Base-by-base conservation (phyloP, 768 basidiomycete species). In the Sporobolomyces pararoseus region DNA sequence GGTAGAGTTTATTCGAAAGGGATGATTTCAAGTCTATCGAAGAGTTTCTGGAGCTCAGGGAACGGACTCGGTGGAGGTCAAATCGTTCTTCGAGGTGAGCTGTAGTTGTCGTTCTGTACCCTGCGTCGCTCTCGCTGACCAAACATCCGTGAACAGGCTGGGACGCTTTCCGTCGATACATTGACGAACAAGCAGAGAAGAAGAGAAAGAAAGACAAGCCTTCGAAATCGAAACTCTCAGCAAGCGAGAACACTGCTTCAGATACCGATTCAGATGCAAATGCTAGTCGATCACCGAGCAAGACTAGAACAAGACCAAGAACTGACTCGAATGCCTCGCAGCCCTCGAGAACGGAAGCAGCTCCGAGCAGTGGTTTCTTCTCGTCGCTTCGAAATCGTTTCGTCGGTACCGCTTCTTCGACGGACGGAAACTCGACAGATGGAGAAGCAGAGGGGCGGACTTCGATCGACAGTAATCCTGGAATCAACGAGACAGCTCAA, bases 1-100 rank as follows among this genome's bases (percentile, higher is more conserved):
- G 71, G 63, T 2, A 17, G 71, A 32, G 49, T 72, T 2, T 72
- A 68, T 42, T 63, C 63, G n/a, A 65, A 52, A 34, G 71, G 71
- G 21, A 52, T 63, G 49, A 21, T 72, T 5, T 53, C 63, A 3
- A 55, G 54, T 25, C 23, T 68, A 29, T 51, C 47, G 21, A 72
- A 72, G 60, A 32, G 47, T 23, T 63, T 65, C 16, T 65, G 37
- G 53, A 57, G 53, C 23, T 44, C 52, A 4, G 54, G 60, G 4
- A 53, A 51, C 13, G 37, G 25, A 23, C 49, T 68, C 3, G 67
- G 67, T 0, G 71, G 71, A 0, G 71, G 71, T 0, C 71, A 72
- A 60, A 60, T 72, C 46, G 71, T 72, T 1, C 29, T 72, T 14
- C 46, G n/a, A n/a, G n/a, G n/a, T n/a, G n/a, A n/a, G n/a, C n/a